phyloP scores from a whole-genome alignment of 768 basidiomycete species.

The Chiua virens region DNA sequence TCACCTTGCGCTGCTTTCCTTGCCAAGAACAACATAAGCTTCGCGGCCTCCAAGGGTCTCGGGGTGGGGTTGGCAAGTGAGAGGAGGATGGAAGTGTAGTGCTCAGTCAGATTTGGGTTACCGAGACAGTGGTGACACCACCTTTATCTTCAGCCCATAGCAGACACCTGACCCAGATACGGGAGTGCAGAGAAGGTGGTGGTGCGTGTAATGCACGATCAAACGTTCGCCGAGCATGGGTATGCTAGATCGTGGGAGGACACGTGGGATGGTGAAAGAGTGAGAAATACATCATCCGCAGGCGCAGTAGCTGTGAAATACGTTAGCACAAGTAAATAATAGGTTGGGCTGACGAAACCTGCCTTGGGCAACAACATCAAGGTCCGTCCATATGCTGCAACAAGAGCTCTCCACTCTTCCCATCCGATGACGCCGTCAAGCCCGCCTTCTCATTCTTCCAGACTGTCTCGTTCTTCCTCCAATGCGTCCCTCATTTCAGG shows the following conservation, averaged over 20 bases:
- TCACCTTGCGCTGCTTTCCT: slow-evolving; percentile 81
- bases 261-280: slow-evolving; percentile 88
- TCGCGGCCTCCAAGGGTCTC: slow-evolving; percentile 90
- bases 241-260: slow-evolving; percentile 78
- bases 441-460: slow-evolving; percentile 84
- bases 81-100: slow-evolving; percentile 70
- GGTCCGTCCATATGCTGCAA: slow-evolving; percentile 88
- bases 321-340: slow-evolving; percentile 3
- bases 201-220: slow-evolving; percentile 93
- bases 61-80: slow-evolving; percentile 54
- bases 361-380: slow-evolving; percentile 94
- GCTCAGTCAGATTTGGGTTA: slow-evolving; percentile 80
- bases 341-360: slow-evolving; percentile 20
- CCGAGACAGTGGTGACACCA: slow-evolving; percentile 70
- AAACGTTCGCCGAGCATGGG: slow-evolving; percentile 91
- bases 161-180: slow-evolving; percentile 92
- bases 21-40: slow-evolving; percentile 81
- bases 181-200: slow-evolving; percentile 86
- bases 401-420: slow-evolving; percentile 91
- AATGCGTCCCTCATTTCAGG: slow-evolving; percentile 88
- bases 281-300: slow-evolving; percentile 93
- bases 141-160: slow-evolving; percentile 87
- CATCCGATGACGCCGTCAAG: slow-evolving; percentile 90
- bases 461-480: slow-evolving; percentile 77
- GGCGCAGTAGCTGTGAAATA: slow-evolving; percentile 69